phyloP scores from a whole-genome alignment of 441 rosid genomes.

The Macaranga tanarius region DNA sequence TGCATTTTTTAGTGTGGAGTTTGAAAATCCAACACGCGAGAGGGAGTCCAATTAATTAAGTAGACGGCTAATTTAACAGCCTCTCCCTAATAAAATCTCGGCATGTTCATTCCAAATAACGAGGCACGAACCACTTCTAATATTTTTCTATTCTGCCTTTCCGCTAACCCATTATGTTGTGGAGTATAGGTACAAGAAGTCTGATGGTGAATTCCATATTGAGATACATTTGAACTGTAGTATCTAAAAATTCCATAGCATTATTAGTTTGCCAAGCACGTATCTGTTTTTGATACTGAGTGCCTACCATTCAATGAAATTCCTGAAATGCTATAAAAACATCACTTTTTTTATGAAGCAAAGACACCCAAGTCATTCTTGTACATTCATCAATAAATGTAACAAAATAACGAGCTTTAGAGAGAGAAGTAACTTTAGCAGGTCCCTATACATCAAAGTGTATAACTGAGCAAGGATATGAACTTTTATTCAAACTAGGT shows the following conservation, averaged over 20 bases:
- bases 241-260: neutral
- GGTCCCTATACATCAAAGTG: neutral
- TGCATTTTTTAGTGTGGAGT: neutral
- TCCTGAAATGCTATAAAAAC: neutral
- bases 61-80: neutral
- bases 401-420: conserved; percentile 1
- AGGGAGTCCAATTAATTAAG: neutral
- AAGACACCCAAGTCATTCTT: neutral
- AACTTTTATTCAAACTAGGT: neutral
- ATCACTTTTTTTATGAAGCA: neutral
- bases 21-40: neutral
- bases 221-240: neutral
- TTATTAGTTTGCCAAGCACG: neutral
- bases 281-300: neutral
- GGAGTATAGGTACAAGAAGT: neutral
- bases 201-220: neutral
- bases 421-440: neutral
- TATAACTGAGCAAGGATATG: neutral
- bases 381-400: neutral
- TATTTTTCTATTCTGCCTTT: neutral
- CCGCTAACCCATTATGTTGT: neutral
- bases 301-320: neutral
- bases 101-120: conserved; percentile 4
- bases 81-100: neutral
- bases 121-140: neutral